phyloP scores from a whole-genome alignment of 2,329 filamentous ascomycete genomes.

The Mycosphaerella sp. region DNA sequence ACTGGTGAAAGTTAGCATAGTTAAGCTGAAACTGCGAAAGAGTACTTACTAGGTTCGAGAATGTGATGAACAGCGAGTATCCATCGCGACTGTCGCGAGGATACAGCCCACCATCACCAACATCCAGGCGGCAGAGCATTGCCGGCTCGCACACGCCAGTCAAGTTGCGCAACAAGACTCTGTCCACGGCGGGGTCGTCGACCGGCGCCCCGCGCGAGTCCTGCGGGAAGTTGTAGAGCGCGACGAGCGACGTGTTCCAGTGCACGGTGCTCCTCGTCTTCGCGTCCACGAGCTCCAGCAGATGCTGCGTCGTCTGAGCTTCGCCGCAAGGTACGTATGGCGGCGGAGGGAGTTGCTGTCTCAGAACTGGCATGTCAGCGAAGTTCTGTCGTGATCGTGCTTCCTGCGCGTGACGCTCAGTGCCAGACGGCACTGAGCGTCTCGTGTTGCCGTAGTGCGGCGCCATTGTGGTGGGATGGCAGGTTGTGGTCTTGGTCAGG shows the following conservation, averaged over 20 bases:
- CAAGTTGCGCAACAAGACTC: constrained; percentile 11
- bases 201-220: not conserved
- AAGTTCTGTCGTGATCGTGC: not conserved
- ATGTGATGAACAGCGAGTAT: constrained; percentile 9
- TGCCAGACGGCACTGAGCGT: not conserved
- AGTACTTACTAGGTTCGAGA: constrained; percentile 13
- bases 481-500: too few relatives aligned
- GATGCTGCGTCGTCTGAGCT: not conserved
- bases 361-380: not conserved
- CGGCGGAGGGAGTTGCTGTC: not conserved
- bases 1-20: not conserved
- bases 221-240: not conserved
- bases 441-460: not conserved
- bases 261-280: not conserved
- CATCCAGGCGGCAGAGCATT: constrained; percentile 9
- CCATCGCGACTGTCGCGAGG: not conserved
- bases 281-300: not conserved
- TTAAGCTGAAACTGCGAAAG: not conserved
- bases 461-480: not conserved
- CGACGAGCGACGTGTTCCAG: not conserved
- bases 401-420: not conserved
- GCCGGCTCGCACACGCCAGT: constrained; percentile 3
- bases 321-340: not conserved
- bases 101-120: constrained; percentile 1
- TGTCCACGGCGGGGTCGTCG: constrained; percentile 5